Evolutionary conservation across 441 rosid genomes (phyloP), one percentile per base, ranked within the genome.

Genomic region (Isatis lusitanica): DNA sequence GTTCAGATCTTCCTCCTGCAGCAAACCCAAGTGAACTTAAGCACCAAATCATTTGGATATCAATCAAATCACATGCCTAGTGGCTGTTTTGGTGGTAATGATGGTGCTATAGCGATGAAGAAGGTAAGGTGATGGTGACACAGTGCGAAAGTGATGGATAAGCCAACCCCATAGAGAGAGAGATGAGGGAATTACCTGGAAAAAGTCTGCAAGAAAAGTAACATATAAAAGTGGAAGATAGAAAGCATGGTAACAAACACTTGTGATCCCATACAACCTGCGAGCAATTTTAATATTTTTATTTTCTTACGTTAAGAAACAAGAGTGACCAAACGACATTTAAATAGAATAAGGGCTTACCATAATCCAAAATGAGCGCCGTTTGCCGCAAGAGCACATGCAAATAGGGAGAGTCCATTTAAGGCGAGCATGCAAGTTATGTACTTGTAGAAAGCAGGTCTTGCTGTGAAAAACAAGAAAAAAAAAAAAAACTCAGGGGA

Each of bases 381-480:
- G 59, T 82, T 85, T 46, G 85, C 87, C 1, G 85, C 78, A 69
- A 93, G 86, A 17, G 76, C 88, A 62, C 92, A 91, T 16, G 90
- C 94, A 57, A 88, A 79, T 44, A 93, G 76, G 10, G 83, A 81
- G 30, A 91, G 73, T 1, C 91, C 88, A 50, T 93, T 91, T 84
- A 91, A 76, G 75, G 73, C 63, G 72, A 86, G 83, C 98, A 91
- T 85, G 74, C 85, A 44, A 17, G 73, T 83, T 39, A 90, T 75
- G 71, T 93, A 93, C 73, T 83, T 88, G 83, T 91, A 90, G 88
- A 90, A 90, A 18, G 93, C 91, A 56, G 97, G 98, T 78, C 98
- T 84, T 67, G 97, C 98, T 93, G 90, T 75, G 77, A 58, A 62
- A 21, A 68, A 69, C 28, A 48, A 2, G 5, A 64, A 35, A 30